phyloP scores from a whole-genome alignment of 345 rosid genomes.

The Xanthoceras sorbifolium region DNA sequence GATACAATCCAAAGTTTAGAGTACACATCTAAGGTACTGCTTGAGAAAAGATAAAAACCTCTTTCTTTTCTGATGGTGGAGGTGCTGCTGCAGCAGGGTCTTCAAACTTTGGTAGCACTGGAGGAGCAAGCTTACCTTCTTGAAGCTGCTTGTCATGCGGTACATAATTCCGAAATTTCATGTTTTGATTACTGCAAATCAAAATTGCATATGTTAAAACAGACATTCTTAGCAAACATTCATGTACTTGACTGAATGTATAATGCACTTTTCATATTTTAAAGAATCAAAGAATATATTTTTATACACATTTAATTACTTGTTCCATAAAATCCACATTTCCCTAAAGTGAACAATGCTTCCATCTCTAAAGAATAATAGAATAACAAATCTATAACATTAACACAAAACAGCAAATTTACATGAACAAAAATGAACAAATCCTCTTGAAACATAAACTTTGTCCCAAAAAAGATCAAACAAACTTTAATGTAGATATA shows the following conservation, averaged over 20 bases:
- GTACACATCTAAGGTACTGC: not conserved
- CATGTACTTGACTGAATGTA: not conserved
- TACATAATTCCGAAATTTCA: conserved; percentile 93
- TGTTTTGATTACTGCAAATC: conserved; percentile 53
- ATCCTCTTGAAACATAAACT: not conserved
- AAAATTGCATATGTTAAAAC: conserved; percentile 11
- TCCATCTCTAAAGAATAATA: not conserved
- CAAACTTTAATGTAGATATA: not conserved
- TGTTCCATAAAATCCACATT: not conserved
- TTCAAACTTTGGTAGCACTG: conserved; percentile 84
- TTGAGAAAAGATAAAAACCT: conserved; percentile 41
- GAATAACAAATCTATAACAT: not conserved
- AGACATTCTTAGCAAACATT: not conserved
- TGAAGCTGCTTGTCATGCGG: conserved; percentile 96
- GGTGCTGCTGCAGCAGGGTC: conserved; percentile 69
- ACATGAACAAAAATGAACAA: not conserved
- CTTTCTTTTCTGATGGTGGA: conserved; percentile 62
- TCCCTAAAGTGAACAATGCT: not conserved
- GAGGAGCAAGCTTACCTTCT: conserved; percentile 84
- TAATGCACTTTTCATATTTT: not conserved
- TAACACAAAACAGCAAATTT: not conserved
- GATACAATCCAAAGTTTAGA: not conserved
- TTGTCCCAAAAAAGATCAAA: not conserved
- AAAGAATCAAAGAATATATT: not conserved
- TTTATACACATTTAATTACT: too few relatives aligned